Conservation (phyloP, 2,329 filamentous ascomycete species). For the Neonectria faginata region DNA sequence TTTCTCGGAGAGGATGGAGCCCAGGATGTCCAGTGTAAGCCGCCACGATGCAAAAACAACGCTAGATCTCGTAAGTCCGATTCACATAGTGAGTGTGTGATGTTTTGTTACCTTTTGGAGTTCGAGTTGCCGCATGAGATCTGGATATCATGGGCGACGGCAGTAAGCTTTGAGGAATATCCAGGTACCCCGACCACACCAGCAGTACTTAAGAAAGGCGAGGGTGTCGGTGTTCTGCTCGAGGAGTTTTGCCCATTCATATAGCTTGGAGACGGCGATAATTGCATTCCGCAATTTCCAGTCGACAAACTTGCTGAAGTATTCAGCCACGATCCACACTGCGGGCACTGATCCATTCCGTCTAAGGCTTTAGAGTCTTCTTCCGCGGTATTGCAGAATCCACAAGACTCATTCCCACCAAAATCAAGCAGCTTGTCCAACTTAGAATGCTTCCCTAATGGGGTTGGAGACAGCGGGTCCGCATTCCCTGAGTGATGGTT, state of each 20-base stretch:
- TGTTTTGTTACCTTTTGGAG: background rate
- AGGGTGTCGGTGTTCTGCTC: background rate
- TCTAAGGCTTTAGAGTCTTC: background rate
- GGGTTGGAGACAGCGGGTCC: background rate
- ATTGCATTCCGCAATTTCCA: background rate
- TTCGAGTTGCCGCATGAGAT: background rate
- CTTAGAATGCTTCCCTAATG: background rate
- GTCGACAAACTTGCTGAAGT: background rate
- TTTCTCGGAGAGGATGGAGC: background rate
- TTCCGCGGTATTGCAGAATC: background rate
- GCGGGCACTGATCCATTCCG: background rate
- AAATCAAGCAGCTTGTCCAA: too few relatives aligned
- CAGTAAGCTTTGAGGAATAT: background rate
- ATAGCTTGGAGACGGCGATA: background rate
- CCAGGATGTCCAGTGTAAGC: background rate
- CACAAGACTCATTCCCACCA: background rate
- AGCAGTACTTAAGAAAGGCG: background rate
- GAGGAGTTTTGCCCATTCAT: background rate
- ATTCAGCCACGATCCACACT: background rate
- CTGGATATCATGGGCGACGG: background rate
- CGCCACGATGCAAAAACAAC: constrained; percentile 1
- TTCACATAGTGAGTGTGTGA: background rate
- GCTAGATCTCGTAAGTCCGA: background rate
- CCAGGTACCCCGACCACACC: background rate
- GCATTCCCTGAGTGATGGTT: background rate